Evolutionary conservation across 805 yeast genomes (phyloP), one percentile per base, ranked within the genome.

Genomic region (Spathaspora sp.): DNA sequence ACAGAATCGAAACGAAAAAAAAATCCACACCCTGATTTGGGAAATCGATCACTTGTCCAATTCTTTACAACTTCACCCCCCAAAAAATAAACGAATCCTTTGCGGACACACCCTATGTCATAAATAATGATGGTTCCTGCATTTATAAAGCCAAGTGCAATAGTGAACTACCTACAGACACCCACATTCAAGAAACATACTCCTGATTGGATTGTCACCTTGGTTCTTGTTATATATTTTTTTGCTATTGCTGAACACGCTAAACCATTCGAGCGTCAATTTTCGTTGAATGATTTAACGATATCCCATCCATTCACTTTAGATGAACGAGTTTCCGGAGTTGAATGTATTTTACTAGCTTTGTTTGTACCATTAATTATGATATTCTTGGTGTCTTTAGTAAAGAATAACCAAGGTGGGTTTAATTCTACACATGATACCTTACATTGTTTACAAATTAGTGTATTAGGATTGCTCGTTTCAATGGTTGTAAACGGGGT

Each of bases 241-340:
- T 62, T 68, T 49, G 32, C 55, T 17, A 58, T 69, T 11, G 68
- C 72, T 6, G 74, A 72, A 49, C 55, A 55, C 8, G 64, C 72
- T 5, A 54, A 49, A 49, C 77, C 76, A 10, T 72, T 71, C 51
- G 49, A 58, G 32, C 61, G 76, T 47, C 72, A 72, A 53, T 72
- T 72, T 52, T 62, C 64, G 23, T 49, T 68, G 19, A 52, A 57
- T 28, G 75, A 72, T 53, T 57, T 58, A 7, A 52, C 68, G 10
- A 63, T 72, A 42, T 64, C 69, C 38, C 75, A 72, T 55, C 76
- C 76, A 7, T 71, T 69, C 48, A 64, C 73, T 3, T 47, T 42
- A 1, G 31, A 47, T 1, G 76, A 72, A 53, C 55, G 74, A 12
- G 73, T 72, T 31, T 57, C 68, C 11, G 69, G 64, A 6, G 26